phyloP scores from a whole-genome alignment of 306 rosid species.

The Citrullus colocynthis region DNA sequence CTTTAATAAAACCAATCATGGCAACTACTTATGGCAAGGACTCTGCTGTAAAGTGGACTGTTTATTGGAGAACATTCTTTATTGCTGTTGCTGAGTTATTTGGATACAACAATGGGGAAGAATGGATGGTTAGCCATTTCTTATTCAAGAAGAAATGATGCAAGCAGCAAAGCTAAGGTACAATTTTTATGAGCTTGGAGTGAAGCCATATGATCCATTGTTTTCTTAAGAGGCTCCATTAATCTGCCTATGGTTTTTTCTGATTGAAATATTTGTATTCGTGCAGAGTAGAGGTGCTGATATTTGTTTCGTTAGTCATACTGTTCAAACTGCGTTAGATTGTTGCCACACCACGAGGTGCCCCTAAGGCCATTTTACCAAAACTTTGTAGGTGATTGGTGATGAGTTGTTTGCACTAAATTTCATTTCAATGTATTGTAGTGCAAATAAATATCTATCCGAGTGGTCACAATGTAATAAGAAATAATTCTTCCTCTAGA shows the following conservation, averaged over 20 bases:
- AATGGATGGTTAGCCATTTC: conserved; percentile 81
- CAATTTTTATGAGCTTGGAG: neutral
- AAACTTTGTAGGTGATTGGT: too few relatives aligned
- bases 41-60: conserved; percentile 82
- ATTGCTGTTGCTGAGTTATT: conserved; percentile 84
- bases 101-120: conserved; percentile 76
- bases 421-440: too few relatives aligned
- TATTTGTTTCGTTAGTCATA: neutral
- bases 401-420: too few relatives aligned
- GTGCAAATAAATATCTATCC: too few relatives aligned
- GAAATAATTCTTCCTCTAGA: too few relatives aligned
- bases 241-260: too few relatives aligned
- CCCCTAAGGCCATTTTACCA: too few relatives aligned
- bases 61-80: conserved; percentile 89
- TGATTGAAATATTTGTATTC: neutral
- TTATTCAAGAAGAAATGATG: conserved; percentile 59
- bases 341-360: too few relatives aligned
- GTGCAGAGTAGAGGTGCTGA: neutral
- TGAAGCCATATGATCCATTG: neutral
- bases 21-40: conserved; percentile 75
- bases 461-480: too few relatives aligned
- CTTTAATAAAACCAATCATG: conserved; percentile 60
- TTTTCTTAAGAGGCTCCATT: too few relatives aligned
- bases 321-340: neutral
- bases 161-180: neutral